phyloP scores from a whole-genome alignment of 1,284 basidiomycete species.

The Papiliotrema flavescens region DNA sequence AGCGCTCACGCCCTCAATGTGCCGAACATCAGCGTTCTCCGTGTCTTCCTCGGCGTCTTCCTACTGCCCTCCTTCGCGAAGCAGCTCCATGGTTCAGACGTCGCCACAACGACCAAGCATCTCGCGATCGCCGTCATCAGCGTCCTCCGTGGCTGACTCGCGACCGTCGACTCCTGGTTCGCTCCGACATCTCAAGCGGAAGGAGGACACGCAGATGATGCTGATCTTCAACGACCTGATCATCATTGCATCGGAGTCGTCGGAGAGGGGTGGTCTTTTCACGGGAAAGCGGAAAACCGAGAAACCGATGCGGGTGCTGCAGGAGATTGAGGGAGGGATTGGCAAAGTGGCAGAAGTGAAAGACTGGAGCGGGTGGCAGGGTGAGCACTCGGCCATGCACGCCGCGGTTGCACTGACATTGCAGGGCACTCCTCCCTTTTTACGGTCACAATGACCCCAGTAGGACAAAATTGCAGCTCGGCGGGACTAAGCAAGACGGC shows the following conservation, averaged over 20 bases:
- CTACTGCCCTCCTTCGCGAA: conserved; percentile 4
- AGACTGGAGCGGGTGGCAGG: conserved; percentile 32
- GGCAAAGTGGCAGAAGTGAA: conserved; percentile 38
- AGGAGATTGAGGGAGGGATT: conserved; percentile 33
- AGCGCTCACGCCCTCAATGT: conserved; percentile 14
- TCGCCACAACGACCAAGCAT: conserved; percentile 3
- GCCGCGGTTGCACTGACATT: neutral
- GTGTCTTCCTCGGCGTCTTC: conserved; percentile 21
- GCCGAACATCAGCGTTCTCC: conserved; percentile 30
- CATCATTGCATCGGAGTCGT: conserved; percentile 52
- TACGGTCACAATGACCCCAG: conserved; percentile 14
- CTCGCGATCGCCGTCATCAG: conserved; percentile 17
- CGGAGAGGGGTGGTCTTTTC: conserved; percentile 27
- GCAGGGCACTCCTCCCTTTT: conserved; percentile 18
- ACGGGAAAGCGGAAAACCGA: conserved; percentile 18
- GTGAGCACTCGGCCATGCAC: conserved; percentile 14
- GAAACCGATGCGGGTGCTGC: conserved; percentile 24
- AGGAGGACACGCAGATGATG: conserved; percentile 51
- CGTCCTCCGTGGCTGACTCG: conserved; percentile 15
- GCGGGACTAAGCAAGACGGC: conserved; percentile 7
- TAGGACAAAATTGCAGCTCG: neutral
- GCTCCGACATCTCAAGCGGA: conserved; percentile 8
- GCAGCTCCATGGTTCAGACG: conserved; percentile 8
- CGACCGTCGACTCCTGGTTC: conserved; percentile 11
- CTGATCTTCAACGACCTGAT: conserved; percentile 70